A percentile compares a stretch with the other conserved stretches of the same genome.
Conservation (phyloP, 495 filamentous ascomycete species). For the Talaromyces proteolyticus region DNA sequence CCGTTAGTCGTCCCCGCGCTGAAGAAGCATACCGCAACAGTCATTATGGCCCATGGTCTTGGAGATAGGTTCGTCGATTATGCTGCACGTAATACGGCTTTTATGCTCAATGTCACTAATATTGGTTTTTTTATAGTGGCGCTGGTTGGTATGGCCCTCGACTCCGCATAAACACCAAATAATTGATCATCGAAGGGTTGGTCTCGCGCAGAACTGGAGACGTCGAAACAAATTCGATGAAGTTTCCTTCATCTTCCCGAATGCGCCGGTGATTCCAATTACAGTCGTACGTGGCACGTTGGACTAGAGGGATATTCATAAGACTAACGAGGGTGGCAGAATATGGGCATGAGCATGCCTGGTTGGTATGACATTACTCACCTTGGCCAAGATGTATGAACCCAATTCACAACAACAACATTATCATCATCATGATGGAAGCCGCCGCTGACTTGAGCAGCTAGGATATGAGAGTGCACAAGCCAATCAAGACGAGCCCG, state of each 20-base stretch:
- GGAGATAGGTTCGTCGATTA: constrained; percentile 60
- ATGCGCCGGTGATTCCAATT: constrained; percentile 87
- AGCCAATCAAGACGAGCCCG: constrained; percentile 66
- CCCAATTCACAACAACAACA: not conserved
- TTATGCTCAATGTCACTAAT: not conserved
- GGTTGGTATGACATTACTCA: constrained; percentile 90
- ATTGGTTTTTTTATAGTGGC: constrained; percentile 32
- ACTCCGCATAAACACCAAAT: not conserved
- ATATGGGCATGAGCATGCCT: constrained; percentile 77
- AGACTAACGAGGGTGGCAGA: constrained; percentile 36
- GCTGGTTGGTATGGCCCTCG: constrained; percentile 57
- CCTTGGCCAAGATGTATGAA: constrained; percentile 35
- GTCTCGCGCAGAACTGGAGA: constrained; percentile 85
- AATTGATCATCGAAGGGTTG: constrained; percentile 42
- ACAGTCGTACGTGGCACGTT: constrained; percentile 58
- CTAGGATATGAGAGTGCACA: constrained; percentile 42
- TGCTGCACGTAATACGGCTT: no score
- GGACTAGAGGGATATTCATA: not conserved
- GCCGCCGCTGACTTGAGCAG: constrained; percentile 19
- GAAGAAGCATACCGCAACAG: constrained; percentile 85
- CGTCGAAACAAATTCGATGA: constrained; percentile 77
- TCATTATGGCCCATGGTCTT: constrained; percentile 89
- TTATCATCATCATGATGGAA: no score
- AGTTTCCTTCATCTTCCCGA: constrained; percentile 88
- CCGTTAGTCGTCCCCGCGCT: constrained; percentile 81